Evolutionary conservation across 345 rosid species (phyloP), one percentile per base, ranked within the genome.

Genomic region (Aegle marmelos): DNA sequence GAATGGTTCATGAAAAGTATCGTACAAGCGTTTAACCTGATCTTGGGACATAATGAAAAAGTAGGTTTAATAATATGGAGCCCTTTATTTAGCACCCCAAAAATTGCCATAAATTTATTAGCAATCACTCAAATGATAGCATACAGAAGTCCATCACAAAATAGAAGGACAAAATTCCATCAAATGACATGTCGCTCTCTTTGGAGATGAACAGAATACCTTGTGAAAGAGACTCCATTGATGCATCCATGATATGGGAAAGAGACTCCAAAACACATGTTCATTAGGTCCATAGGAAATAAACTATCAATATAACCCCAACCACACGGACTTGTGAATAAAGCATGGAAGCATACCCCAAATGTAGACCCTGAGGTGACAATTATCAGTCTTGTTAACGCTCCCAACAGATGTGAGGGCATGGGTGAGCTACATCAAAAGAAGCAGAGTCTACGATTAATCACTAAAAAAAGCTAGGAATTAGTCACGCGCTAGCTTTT

Each of bases 171-270:
- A 57, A 28, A 77, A 50, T 24, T 19, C 31, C 33, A 57, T 28
- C 62, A 64, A 16, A 39, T 45, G 58, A 45, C 58, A 13, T 22
- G 48, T 65, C 50, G n/a, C n/a, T 33, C n/a, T 22, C 62, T 64
- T 75, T 33, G 54, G 56, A 27, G 9, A 45, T 7, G 63, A 30
- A 8, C 8, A 22, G 2, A 61, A 21, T 72, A 94, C 98, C 98
- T 96, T 96, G 69, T 97, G 89, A n/a, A n/a, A n/a, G n/a, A n/a
- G n/a, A n/a, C n/a, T 94, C 98, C 99, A 90, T 91, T 3, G 95
- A 94, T 75, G 98, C 98, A 82, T 96, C 99, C 79, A 96, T 91
- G 64, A 96, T 82, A 90, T 88, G 87, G 33, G 97, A 86, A 79
- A 91, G 91, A 73, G 98, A 94, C 99, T 90, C 88, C 69, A 85